These are phyloP conservation scores for Pezicula carpinea DNA, from an alignment of 2,329 filamentous ascomycete species.

Conservation along the genomic window DNA sequence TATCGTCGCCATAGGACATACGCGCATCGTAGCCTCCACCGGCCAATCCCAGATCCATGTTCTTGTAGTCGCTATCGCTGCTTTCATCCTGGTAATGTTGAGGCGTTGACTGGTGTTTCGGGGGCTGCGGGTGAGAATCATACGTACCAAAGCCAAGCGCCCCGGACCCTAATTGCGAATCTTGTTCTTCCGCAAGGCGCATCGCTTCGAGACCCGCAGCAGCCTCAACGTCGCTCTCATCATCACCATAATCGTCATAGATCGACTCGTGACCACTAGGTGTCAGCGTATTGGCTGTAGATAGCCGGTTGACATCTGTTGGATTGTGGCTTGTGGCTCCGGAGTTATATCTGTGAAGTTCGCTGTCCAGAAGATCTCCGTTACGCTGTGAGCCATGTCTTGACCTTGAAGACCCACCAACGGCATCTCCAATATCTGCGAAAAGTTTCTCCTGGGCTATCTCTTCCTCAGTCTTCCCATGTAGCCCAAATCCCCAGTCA, in stretches of 20 bases:
- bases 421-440: slow-evolving; percentile 30
- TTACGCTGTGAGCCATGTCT: slow-evolving; percentile 29
- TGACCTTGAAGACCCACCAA: slow-evolving; percentile 16
- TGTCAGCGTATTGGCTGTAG: slow-evolving; percentile 42
- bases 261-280: slow-evolving; percentile 26
- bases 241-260: slow-evolving; percentile 44
- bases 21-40: slow-evolving; percentile 66
- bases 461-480: slow-evolving; percentile 19
- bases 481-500: slow-evolving; percentile 20
- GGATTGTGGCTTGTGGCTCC: slow-evolving; percentile 41
- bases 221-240: slow-evolving; percentile 83
- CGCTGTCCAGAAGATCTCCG: slow-evolving; percentile 42
- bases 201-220: slow-evolving; percentile 80
- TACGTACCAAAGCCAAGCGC: slow-evolving; percentile 45
- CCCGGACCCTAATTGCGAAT: slow-evolving; percentile 60
- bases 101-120: slow-evolving; percentile 2
- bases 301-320: slow-evolving; percentile 43
- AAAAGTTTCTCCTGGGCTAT: slow-evolving; percentile 29
- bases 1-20: slow-evolving; percentile 53
- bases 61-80: slow-evolving; percentile 68
- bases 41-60: slow-evolving; percentile 69
- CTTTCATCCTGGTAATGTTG: slow-evolving; percentile 35
- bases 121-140: slow-evolving; percentile 44
- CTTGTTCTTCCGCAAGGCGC: slow-evolving; percentile 75
- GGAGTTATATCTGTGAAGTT: slow-evolving; percentile 46